Evolutionary conservation across 345 rosid species (phyloP).

Genomic region (Bruguiera sexangula): DNA sequence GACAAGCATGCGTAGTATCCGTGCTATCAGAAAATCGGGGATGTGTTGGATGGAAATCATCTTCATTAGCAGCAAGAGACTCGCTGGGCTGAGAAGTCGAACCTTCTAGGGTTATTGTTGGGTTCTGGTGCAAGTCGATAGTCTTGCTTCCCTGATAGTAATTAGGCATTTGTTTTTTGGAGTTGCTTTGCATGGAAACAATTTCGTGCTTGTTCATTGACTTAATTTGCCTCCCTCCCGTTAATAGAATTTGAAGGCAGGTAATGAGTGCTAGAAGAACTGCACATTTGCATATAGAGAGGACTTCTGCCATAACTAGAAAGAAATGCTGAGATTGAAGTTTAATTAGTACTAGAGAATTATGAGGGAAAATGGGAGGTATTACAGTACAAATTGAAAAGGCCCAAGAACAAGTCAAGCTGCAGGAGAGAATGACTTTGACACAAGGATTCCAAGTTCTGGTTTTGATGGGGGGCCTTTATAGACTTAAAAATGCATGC

Average conservation of each 20-base stretch:
- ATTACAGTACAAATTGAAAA: background rate
- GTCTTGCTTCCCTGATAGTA: background rate
- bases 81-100: background rate
- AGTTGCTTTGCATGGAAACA: background rate
- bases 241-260: background rate
- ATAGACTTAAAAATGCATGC: background rate
- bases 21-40: background rate
- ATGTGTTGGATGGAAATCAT: background rate
- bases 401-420: background rate
- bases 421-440: background rate
- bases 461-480: background rate
- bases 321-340: background rate
- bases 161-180: background rate
- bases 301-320: background rate
- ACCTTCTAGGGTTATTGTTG: background rate
- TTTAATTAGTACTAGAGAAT: background rate
- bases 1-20: no score
- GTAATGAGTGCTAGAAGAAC: background rate
- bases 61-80: background rate
- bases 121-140: background rate
- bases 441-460: background rate
- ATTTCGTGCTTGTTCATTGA: background rate
- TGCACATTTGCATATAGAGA: background rate
- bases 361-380: background rate
- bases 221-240: background rate